Conservation (phyloP, 305 asterid species). For the Fraxinus greggii region DNA sequence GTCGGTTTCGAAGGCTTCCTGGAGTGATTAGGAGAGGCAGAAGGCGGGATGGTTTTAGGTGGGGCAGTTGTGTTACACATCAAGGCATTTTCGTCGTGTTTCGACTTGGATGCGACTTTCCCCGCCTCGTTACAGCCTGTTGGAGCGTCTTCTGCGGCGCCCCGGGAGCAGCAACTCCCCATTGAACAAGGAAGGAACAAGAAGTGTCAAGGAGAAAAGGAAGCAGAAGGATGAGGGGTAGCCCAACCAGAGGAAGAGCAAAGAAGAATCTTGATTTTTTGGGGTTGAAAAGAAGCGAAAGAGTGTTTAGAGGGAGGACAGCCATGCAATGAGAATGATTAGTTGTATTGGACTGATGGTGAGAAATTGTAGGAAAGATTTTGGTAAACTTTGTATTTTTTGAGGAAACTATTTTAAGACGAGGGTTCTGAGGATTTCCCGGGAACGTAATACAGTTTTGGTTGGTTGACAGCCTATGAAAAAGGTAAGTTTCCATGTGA, state of each 20-base stretch:
- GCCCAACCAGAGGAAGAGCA: constrained; percentile 32
- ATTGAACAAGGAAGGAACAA: constrained; percentile 14
- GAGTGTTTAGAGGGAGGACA: constrained; percentile 27
- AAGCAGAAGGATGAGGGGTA: constrained; percentile 2
- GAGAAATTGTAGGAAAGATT: constrained; percentile 27
- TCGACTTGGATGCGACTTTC: background rate
- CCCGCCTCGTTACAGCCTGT: background rate
- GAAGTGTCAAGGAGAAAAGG: background rate
- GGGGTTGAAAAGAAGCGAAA: constrained; percentile 16
- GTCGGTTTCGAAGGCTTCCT: constrained; percentile 28
- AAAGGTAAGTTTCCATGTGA: background rate
- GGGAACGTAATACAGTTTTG: constrained; percentile 11
- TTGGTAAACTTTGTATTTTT: background rate
- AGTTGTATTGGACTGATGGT: constrained; percentile 35
- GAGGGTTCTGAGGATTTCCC: constrained; percentile 17
- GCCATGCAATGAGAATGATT: constrained; percentile 5
- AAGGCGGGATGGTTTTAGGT: background rate
- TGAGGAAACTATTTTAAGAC: background rate
- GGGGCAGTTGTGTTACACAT: background rate
- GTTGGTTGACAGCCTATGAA: constrained; percentile 8
- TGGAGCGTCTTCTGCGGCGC: constrained; percentile 25
- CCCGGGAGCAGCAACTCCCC: constrained; percentile 53
- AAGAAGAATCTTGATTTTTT: background rate
- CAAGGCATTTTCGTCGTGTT: background rate
- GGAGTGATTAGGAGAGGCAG: constrained; percentile 12